Evolutionary conservation across 768 basidiomycete genomes (phyloP), one percentile per base, ranked within the genome.

Genomic region (Suillus paluster): DNA sequence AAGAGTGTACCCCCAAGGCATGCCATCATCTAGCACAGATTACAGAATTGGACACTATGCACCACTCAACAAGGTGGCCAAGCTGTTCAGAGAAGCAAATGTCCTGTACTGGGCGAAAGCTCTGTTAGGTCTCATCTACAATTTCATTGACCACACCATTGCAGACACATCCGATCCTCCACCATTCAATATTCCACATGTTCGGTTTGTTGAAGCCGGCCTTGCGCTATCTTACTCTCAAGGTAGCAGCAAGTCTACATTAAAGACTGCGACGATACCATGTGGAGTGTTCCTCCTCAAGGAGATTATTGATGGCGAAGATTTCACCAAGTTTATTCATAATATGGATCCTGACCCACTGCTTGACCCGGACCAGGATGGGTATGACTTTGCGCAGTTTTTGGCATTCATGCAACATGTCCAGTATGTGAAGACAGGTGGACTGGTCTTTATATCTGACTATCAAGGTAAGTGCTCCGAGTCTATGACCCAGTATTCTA

Each of bases 91-190:
- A 25, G 64, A 65, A 48, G 64, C 57, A 0, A 66, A 66, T 21
- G 11, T 60, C 33, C 41, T 63, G 5, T 66, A 59, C n/a, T 66
- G 65, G 65, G 65, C 62, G 5, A 61, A 63, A 17, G 48, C 59
- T 0, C 46, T 66, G 0, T 34, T 66, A 19, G 42, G 52, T 15
- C 33, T 63, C 30, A 61, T 55, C 0, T 66, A 63, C n/a, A 23
- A 52, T 14, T 61, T 58, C 21, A 48, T 66, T 34, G 57, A 63
- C 23, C 41, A 19, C 34, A 15, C 52, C 19, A 7, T 66, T 2
- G 15, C 8, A 2, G 23, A 46, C 3, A n/a, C 59, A 5, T 19
- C 27, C 17, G 45, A 38, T 23, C 34, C 36, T 4, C 59, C 48
- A 1, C 60, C 63, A 6, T 66, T 63, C 15, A 23, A 39, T 6